phyloP scores from a whole-genome alignment of 441 rosid genomes.

The Aquilaria agallochum region DNA sequence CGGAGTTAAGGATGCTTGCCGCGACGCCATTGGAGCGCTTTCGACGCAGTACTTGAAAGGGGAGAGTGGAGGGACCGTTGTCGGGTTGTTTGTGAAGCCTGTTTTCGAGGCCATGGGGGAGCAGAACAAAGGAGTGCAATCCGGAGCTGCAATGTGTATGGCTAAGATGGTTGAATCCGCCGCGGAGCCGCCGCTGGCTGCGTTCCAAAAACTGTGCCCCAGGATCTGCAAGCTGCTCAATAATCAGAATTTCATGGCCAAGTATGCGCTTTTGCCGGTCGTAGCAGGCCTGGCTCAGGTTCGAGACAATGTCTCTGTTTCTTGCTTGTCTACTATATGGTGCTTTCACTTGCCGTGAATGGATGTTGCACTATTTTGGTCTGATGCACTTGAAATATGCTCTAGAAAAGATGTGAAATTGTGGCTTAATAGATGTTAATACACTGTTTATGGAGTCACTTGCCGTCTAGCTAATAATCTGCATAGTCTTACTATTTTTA shows the following conservation, averaged over 20 bases:
- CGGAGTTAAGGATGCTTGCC: conserved; percentile 82
- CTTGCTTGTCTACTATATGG: conserved; percentile 3
- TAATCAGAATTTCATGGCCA: conserved; percentile 75
- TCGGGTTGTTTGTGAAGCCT: conserved; percentile 80
- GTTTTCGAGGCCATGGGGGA: conserved; percentile 96
- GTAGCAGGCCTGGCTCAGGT: conserved; percentile 90
- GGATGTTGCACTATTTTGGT: neutral
- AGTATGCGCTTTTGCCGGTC: conserved; percentile 76
- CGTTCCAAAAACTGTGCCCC: conserved; percentile 82
- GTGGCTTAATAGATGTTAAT: neutral
- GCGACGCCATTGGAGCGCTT: conserved; percentile 73
- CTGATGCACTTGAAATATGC: conserved; percentile 1
- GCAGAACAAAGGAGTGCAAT: conserved; percentile 87
- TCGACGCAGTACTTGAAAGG: conserved; percentile 69
- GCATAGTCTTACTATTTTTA: neutral
- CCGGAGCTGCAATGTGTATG: conserved; percentile 92
- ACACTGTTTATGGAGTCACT: too few species aligned
- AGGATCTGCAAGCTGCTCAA: conserved; percentile 87
- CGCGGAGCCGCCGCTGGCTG: conserved; percentile 41
- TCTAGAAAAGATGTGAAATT: neutral
- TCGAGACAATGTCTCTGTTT: conserved; percentile 18
- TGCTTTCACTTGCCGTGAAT: conserved; percentile 4
- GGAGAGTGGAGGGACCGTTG: conserved; percentile 36
- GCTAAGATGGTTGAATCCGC: conserved; percentile 90
- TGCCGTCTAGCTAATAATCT: conserved; percentile 1